Base-by-base conservation (phyloP, 1,284 basidiomycete species). In the Rhizoctonia solani region DNA sequence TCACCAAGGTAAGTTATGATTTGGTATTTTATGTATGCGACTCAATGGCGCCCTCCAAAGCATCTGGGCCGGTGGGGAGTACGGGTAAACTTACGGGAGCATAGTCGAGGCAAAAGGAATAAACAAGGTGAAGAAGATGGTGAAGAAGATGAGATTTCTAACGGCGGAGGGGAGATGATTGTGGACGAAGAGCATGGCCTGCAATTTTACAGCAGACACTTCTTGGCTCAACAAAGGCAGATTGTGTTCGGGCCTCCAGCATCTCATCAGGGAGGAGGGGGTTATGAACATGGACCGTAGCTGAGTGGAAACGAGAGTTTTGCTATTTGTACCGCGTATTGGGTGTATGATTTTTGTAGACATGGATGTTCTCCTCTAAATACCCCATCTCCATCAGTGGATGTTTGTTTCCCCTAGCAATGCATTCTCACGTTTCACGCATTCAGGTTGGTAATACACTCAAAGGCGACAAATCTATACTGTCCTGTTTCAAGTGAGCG, bases 1-100 rank as follows among this genome's bases (percentile, higher is more conserved):
- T 91, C 46, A 90, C 89, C 4, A 91, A 88, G 82, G 88, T 88
- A 50, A 32, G 75, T 73, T 53, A 30, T 11, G 8, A 41, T 16
- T 21, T 19, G 13, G 23, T 11, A 19, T 6, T 21, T 23, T 8
- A 29, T 44, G 3, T 25, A 1, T 8, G 13, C 50, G 50, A 9
- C 19, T 50, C 25, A 0, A 58, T 39, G 2, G 21, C 16, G 11
- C 8, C 47, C 8, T 52, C 1, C 27, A 11, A 46, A 88, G 87
- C 84, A 86, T 74, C 80, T 89, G 29, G 83, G 85, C 4, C 78
- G 84, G 65, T 88, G 85, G 79, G 88, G 88, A 14, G 85, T 89
- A 1, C 83, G 86, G 16, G 79, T 89, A 3, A 89, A 89, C 72
- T 83, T 87, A 37, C 83, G 88, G 34, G 88, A 89, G 72, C 84